Conservation (phyloP, 805 yeast genomes). For the Candida incommunis region DNA sequence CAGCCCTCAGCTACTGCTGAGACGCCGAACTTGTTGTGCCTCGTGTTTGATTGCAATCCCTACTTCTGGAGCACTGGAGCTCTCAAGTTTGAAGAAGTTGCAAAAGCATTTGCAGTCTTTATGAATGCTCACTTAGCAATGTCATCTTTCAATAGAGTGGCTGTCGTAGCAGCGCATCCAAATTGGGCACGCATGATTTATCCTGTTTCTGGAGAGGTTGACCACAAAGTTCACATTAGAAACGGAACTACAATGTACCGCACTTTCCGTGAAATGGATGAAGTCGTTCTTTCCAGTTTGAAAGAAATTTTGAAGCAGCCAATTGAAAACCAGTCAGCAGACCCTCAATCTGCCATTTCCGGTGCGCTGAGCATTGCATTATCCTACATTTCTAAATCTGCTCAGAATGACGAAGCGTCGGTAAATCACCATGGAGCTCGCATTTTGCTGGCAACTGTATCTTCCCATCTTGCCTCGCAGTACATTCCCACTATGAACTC, state of each 20-base stretch:
- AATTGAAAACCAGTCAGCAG: constrained; percentile 8
- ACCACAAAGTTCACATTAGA: background rate
- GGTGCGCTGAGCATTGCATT: constrained; percentile 58
- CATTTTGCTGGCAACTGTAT: constrained; percentile 45
- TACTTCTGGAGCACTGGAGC: constrained; percentile 38
- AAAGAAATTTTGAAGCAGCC: constrained; percentile 30
- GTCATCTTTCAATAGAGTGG: constrained; percentile 71
- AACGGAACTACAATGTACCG: constrained; percentile 56
- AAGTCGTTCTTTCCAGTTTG: constrained; percentile 47
- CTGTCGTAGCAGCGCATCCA: constrained; percentile 65
- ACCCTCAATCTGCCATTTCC: constrained; percentile 37
- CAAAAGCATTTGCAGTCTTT: constrained; percentile 57
- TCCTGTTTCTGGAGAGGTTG: constrained; percentile 28
- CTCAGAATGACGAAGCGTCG: constrained; percentile 34
- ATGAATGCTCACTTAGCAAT: constrained; percentile 80
- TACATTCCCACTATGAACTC: constrained; percentile 92
- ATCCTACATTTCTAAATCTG: constrained; percentile 66
- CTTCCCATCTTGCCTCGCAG: constrained; percentile 62
- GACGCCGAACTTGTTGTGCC: constrained; percentile 63
- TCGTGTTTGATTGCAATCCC: constrained; percentile 69
- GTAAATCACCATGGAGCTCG: constrained; percentile 45
- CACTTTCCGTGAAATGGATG: constrained; percentile 71
- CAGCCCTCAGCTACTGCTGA: constrained; percentile 31
- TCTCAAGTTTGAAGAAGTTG: constrained; percentile 37
- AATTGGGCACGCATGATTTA: constrained; percentile 55